Base-by-base conservation (phyloP, 2,329 filamentous ascomycete species). In the Tetracladium maxilliforme region DNA sequence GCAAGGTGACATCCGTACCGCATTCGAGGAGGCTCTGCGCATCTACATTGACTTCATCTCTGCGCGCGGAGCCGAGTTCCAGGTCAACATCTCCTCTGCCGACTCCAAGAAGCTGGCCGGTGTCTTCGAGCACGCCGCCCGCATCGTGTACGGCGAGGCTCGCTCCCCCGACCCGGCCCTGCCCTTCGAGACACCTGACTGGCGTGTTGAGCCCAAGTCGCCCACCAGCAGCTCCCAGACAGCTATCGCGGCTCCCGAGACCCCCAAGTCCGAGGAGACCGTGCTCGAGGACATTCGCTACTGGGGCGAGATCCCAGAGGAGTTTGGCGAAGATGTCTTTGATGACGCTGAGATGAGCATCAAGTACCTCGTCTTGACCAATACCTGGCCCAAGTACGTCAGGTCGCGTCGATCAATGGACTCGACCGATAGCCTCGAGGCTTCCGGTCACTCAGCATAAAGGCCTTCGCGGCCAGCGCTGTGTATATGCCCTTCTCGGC, bases 321-420 rank as follows among this genome's bases (percentile, higher is more conserved):
- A 31, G 0, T 77, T 76, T 28, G 48, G 57, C 24, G 43, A 49
- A 4, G 39, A 40, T 0, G 54, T 76, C 3, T 77, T 78, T 37
- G 68, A 75, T 36, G 54, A 49, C 4, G 66, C 70, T 0, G 59
- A 71, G 38, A 45, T 47, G n/a, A 62, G 59, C 35, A 64, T 78
- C 47, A 75, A 73, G 44, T 71, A 76, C 30, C 54, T 77, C 6
- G 70, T 78, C 3, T 49, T 76, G 30, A 74, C 70, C 10, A 77
- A 77, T 39, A 78, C 73, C 0, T 78, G 73, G 72, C 62, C 63
- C 16, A 67, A 64, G 39, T 70, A 63, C 35, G 54, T 66, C 20
- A 49, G 44, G 23, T n/a, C n/a, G n/a, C n/a, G n/a, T n/a, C n/a
- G n/a, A n/a, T n/a, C n/a, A n/a, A n/a, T n/a, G n/a, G n/a, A n/a